These are phyloP conservation scores for Anthracocystis setariae DNA, from an alignment of 1,284 basidiomycete genomes.

Conservation along the genomic window DNA sequence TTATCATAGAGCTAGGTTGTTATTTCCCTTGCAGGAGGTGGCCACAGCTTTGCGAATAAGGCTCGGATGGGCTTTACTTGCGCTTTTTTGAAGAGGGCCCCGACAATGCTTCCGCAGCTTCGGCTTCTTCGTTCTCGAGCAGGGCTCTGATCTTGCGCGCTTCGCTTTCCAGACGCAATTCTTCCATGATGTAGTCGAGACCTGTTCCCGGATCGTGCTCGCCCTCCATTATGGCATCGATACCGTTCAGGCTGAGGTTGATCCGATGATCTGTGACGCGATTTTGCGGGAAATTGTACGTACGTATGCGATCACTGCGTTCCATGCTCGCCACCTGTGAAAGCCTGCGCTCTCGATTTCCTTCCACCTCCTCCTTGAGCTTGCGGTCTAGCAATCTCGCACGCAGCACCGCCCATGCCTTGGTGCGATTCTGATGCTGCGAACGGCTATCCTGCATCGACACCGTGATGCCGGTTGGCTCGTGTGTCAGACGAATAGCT, in stretches of 20 bases:
- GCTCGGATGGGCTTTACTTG: not conserved
- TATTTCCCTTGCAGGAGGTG: not conserved
- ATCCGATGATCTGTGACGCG: slow-evolving; percentile 66
- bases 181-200: slow-evolving; percentile 52
- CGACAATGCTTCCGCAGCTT: slow-evolving; percentile 27
- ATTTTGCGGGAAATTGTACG: slow-evolving; percentile 67
- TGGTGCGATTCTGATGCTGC: slow-evolving; percentile 78
- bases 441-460: slow-evolving; percentile 98
- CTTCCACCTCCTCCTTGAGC: slow-evolving; percentile 55
- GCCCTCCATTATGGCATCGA: slow-evolving; percentile 64
- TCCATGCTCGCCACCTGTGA: slow-evolving; percentile 65
- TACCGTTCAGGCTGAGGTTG: slow-evolving; percentile 58
- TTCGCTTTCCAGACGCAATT: slow-evolving; percentile 40
- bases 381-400: slow-evolving; percentile 60
- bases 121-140: slow-evolving; percentile 46
- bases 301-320: slow-evolving; percentile 63
- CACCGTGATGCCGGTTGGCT: slow-evolving; percentile 91
- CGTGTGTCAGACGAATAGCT: slow-evolving; percentile 92
- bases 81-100: slow-evolving; percentile 12
- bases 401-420: slow-evolving; percentile 64
- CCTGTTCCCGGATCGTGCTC: slow-evolving; percentile 54
- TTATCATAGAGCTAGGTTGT: too few species aligned
- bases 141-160: slow-evolving; percentile 46
- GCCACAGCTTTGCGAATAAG: too few species aligned
- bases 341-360: slow-evolving; percentile 53